Evolutionary conservation across 352 stramenopile species (phyloP).

Genomic region (Phytophthora ohioensis): DNA sequence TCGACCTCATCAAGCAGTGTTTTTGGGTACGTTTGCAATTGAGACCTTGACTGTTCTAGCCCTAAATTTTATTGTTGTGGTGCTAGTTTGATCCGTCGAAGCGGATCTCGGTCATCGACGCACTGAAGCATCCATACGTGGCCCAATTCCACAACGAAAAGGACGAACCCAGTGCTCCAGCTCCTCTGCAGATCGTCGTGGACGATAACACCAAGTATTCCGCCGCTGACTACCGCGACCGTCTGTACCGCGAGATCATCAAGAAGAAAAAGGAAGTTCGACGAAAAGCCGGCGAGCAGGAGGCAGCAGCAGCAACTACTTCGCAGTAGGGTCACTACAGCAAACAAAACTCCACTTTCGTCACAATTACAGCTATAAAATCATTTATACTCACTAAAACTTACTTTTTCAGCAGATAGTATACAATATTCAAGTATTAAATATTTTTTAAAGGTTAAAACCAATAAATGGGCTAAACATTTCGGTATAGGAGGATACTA

Average conservation of each 20-base stretch:
- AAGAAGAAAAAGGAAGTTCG: constrained; percentile 94
- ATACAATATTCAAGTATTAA: too few relatives aligned
- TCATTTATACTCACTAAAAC: background rate
- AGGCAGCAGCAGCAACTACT: constrained; percentile 13
- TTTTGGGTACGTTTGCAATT: constrained; percentile 65
- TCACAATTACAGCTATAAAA: constrained; percentile 1
- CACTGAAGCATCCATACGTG: constrained; percentile 95
- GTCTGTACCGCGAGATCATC: constrained; percentile 94
- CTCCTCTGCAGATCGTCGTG: constrained; percentile 86
- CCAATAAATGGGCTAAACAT: too few relatives aligned
- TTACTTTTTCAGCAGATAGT: too few relatives aligned
- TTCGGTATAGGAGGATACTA: too few relatives aligned
- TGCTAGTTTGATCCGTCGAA: constrained; percentile 93
- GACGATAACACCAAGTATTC: constrained; percentile 97
- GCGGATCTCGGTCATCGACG: constrained; percentile 86
- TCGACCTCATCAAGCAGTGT: constrained; percentile 92
- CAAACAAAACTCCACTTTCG: background rate
- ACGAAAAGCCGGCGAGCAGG: constrained; percentile 48
- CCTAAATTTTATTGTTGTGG: constrained; percentile 2
- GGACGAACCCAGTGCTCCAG: constrained; percentile 86
- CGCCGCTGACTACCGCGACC: constrained; percentile 93
- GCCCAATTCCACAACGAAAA: constrained; percentile 96
- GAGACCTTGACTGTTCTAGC: constrained; percentile 9
- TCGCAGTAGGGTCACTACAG: constrained; percentile 18
- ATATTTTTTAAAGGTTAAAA: too few relatives aligned